Evolutionary conservation across 163 green algal genomes (phyloP), one percentile per base, ranked within the genome.

Genomic region (Chlamydomonas reinhardtii): DNA sequence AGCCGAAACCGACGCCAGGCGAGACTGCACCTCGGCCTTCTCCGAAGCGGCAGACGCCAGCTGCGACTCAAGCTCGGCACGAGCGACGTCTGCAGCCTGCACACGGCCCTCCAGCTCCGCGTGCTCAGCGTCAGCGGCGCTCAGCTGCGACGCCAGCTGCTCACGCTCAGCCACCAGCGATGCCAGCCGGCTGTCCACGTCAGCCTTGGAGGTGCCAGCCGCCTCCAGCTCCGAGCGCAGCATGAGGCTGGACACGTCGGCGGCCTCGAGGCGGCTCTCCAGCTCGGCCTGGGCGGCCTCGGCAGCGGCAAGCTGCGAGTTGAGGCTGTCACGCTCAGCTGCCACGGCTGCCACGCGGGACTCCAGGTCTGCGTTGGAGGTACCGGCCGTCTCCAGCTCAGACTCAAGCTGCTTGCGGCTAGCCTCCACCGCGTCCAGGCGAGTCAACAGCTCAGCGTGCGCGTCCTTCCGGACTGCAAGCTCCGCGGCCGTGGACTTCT

Each of bases 391-490:
- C 24, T 66, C 31, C 37, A 77, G 31, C 31, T 62, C 16, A 19
- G 83, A 22, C 64, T 72, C 29, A 8, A 84, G 24, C 59, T 66
- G 20, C 59, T 4, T 22, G 0, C 59, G 59, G 9, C 4, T 22
- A 4, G 59, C 59, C 4, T 66, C 59, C 59, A 22, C 59, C 31
- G 59, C 59, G 14, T 19, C 22, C 59, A 66, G 59, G 24, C 25
- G 59, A 22, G 25, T 70, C 75, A 70, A 90, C 68, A 19, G n/a
- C n/a, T 76, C 59, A 31, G 56, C 75, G 2, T 39, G 16, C 37
- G 85, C 84, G 15, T 79, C 64, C 64, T 80, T n/a, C n/a, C 48
- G 37, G 25, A 22, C 2, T 59, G 35, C 70, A 19, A 66, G 59
- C 24, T 66, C 12, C 20, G 25, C 24, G 59, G 59, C 59, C 17